These are phyloP conservation scores for Dacryopinax primogenitus DNA, from an alignment of 768 basidiomycete genomes.

Conservation along the genomic window DNA sequence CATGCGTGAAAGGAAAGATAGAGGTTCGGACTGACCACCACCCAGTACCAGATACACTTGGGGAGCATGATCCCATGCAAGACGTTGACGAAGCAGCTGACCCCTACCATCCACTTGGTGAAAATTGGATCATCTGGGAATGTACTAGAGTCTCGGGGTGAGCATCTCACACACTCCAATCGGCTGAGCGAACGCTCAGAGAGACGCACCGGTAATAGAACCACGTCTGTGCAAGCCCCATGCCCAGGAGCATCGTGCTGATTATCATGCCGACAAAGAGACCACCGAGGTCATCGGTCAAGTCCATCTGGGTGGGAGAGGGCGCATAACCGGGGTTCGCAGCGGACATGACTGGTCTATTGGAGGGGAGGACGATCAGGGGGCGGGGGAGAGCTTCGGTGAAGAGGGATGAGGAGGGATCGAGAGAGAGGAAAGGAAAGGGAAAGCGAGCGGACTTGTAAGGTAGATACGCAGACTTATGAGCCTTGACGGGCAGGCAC, in stretches of 20 bases:
- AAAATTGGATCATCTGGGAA: neutral
- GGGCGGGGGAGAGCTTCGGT: neutral
- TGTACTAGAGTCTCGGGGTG: neutral
- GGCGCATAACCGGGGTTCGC: neutral
- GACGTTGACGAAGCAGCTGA: neutral
- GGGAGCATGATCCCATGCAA: constrained; percentile 2
- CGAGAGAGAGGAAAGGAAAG: neutral
- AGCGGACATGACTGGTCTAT: neutral
- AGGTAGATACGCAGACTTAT: neutral
- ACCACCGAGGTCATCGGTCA: neutral
- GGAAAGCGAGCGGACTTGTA: neutral
- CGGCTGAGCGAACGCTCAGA: neutral
- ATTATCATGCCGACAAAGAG: neutral
- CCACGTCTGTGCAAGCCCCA: neutral
- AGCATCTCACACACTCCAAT: neutral
- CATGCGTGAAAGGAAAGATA: neutral
- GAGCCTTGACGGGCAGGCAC: too few species aligned
- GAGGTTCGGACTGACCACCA: neutral
- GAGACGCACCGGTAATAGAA: constrained; percentile 3
- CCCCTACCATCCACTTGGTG: neutral
- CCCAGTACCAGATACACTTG: neutral
- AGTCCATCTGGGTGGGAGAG: neutral
- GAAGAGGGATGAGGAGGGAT: neutral
- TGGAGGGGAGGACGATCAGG: neutral
- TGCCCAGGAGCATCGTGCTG: neutral